Evolutionary conservation across 1,284 basidiomycete genomes (phyloP).

Genomic region (Ganoderma meredithae): DNA sequence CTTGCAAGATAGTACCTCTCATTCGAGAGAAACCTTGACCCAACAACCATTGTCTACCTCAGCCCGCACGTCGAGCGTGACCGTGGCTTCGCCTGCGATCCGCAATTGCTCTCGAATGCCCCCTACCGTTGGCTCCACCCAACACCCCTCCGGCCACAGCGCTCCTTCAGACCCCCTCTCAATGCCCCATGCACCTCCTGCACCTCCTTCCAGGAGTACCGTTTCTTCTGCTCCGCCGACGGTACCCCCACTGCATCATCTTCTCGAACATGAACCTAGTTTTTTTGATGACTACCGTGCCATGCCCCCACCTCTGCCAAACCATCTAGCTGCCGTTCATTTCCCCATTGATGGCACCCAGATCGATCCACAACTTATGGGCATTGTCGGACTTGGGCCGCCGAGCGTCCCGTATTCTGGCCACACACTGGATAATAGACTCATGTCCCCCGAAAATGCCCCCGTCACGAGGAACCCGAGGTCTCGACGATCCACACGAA

Average conservation of each 20-base stretch:
- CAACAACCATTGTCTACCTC: neutral
- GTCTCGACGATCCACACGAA: slow-evolving; percentile 17
- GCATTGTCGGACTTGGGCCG: neutral
- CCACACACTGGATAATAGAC: slow-evolving; percentile 4
- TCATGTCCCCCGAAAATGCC: slow-evolving; percentile 5
- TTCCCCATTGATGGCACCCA: slow-evolving; percentile 31
- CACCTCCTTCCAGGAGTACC: neutral
- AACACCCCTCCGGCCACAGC: neutral
- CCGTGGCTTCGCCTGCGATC: neutral
- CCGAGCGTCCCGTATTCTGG: neutral
- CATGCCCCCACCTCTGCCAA: slow-evolving; percentile 1
- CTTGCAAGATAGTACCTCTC: neutral
- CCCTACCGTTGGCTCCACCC: slow-evolving; percentile 23
- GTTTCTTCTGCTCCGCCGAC: neutral
- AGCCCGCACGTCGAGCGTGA: neutral
- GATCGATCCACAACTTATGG: slow-evolving; percentile 38
- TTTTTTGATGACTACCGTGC: slow-evolving; percentile 7
- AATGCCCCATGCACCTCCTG: slow-evolving; percentile 10
- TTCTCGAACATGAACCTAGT: neutral
- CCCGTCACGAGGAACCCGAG: slow-evolving; percentile 5
- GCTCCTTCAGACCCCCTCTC: neutral
- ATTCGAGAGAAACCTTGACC: too few relatives aligned
- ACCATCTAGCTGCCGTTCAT: slow-evolving; percentile 1
- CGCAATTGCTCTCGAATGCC: slow-evolving; percentile 21
- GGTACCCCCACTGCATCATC: neutral